Evolutionary conservation across 129 eudicot species (phyloP).

Genomic region (Saussurea involucrata): DNA sequence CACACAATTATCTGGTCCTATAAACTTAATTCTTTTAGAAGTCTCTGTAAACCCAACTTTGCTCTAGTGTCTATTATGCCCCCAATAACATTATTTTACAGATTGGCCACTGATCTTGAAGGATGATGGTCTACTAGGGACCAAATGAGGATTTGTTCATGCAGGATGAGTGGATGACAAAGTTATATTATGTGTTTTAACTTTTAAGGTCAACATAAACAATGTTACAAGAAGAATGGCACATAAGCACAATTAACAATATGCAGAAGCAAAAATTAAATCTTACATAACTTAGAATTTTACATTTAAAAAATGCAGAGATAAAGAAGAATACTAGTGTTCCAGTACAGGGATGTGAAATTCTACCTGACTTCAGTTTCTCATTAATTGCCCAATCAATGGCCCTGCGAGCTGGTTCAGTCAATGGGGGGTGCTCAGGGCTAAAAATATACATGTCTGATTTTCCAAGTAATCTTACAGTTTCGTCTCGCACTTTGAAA

Average conservation of each 20-base stretch:
- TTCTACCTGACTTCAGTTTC: constrained; percentile 79
- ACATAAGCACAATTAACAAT: background rate
- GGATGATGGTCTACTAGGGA: background rate
- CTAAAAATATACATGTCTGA: constrained; percentile 49
- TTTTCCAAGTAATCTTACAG: constrained; percentile 64
- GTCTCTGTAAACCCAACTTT: no score
- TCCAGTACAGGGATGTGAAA: background rate
- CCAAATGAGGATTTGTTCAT: background rate
- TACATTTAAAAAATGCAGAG: background rate
- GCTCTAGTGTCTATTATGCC: no score
- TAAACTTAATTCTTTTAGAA: no score
- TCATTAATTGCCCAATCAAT: constrained; percentile 87
- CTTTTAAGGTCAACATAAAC: background rate
- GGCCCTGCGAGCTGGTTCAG: constrained; percentile 75
- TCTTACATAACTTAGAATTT: background rate
- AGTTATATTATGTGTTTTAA: background rate
- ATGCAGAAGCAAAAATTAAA: background rate
- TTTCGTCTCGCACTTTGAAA: constrained; percentile 70
- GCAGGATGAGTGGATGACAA: background rate
- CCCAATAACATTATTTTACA: no score
- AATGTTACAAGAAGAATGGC: constrained; percentile 1
- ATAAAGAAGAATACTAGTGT: constrained; percentile 10
- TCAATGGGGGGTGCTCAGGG: constrained; percentile 80
- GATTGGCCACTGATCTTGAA: background rate
- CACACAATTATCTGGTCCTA: no score